These are phyloP conservation scores for Anthostomella pinea DNA, from an alignment of 2,329 filamentous ascomycete species.

Conservation along the genomic window DNA sequence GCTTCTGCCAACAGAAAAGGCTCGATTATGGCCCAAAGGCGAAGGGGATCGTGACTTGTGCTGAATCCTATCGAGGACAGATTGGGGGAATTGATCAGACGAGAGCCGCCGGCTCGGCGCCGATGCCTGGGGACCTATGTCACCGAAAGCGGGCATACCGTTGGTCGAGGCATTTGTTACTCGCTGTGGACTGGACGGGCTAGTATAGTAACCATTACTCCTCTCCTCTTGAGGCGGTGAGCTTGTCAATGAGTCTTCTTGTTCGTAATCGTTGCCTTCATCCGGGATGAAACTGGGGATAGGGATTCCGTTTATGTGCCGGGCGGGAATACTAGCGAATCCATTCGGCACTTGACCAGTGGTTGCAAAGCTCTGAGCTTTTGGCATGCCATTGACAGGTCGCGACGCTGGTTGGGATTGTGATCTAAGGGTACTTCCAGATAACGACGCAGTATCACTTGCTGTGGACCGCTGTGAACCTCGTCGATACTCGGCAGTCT, in stretches of 20 bases:
- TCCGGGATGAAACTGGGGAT: conserved; percentile 57
- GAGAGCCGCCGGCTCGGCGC: conserved; percentile 45
- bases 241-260: conserved; percentile 39
- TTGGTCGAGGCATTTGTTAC: conserved; percentile 32
- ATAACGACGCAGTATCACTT: conserved; percentile 47
- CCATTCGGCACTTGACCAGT: conserved; percentile 36
- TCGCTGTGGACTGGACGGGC: conserved; percentile 25
- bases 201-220: conserved; percentile 38
- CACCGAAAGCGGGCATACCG: conserved; percentile 46
- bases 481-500: conserved; percentile 53
- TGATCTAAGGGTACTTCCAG: conserved; percentile 58
- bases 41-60: conserved; percentile 56
- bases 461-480: conserved; percentile 54
- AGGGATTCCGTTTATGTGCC: conserved; percentile 47
- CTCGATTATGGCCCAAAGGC: conserved; percentile 49
- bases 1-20: conserved; percentile 40
- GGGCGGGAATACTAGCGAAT: conserved; percentile 33
- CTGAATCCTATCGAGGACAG: conserved; percentile 52
- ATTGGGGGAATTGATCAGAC: conserved; percentile 53
- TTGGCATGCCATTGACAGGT: conserved; percentile 33
- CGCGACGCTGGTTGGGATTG: conserved; percentile 65
- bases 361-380: conserved; percentile 28
- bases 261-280: conserved; percentile 46
- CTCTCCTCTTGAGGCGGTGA: conserved; percentile 50
- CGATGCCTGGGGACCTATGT: conserved; percentile 38